A percentile compares a stretch with the other conserved stretches of the same genome.
Conservation (phyloP, 768 basidiomycete genomes). For the Zangia roseola region DNA sequence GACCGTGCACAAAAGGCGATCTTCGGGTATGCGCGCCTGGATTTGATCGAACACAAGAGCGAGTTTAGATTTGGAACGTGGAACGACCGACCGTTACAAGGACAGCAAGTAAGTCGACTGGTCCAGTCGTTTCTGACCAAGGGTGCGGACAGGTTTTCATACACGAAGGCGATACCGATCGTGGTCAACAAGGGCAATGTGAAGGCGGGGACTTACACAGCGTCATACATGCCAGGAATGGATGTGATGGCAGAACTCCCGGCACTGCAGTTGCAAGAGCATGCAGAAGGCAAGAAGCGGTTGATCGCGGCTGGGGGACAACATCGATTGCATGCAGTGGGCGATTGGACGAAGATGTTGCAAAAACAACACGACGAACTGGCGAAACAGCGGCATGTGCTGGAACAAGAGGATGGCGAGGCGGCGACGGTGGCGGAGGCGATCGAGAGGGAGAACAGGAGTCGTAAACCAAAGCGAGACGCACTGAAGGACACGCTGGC, state of each 20-base stretch:
- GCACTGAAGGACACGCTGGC: background rate
- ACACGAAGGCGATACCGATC: background rate
- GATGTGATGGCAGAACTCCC: background rate
- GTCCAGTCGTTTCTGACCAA: background rate
- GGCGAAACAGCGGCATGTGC: background rate
- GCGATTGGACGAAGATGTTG: background rate
- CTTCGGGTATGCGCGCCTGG: background rate
- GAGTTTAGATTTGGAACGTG: background rate
- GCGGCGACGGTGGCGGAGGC: background rate
- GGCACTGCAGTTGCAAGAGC: background rate
- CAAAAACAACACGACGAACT: background rate
- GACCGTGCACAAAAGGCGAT: background rate
- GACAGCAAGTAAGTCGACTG: background rate
- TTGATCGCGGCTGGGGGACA: background rate
- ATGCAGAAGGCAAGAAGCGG: background rate
- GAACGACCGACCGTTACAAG: background rate
- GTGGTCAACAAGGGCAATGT: background rate
- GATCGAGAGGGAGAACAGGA: background rate
- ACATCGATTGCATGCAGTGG: background rate
- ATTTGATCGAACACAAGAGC: background rate
- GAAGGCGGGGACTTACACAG: background rate
- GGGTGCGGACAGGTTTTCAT: background rate
- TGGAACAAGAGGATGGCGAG: background rate
- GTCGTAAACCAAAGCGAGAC: background rate
- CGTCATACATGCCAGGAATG: background rate